Evolutionary conservation across 164 flowering plant genomes (phyloP).

Genomic region (Nelumbo lutea): DNA sequence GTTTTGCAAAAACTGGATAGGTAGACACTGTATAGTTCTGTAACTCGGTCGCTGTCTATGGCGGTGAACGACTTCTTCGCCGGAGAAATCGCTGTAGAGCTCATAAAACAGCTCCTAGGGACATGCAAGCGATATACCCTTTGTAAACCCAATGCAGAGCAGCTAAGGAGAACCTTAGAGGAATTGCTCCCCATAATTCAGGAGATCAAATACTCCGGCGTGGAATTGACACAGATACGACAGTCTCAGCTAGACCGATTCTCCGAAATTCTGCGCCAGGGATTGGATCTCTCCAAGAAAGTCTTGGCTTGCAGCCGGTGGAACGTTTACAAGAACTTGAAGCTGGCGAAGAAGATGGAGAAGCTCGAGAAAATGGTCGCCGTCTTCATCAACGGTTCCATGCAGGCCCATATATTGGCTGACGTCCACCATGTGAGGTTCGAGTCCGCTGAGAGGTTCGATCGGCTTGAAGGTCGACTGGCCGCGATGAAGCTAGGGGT

Average conservation of each 20-base stretch:
- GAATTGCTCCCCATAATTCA: slow-evolving; percentile 49
- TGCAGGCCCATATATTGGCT: slow-evolving; percentile 60
- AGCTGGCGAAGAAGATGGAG: slow-evolving; percentile 61
- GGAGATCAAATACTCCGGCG: slow-evolving; percentile 70
- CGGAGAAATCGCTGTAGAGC: slow-evolving; percentile 60
- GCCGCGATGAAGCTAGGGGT: slow-evolving; percentile 38
- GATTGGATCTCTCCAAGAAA: slow-evolving; percentile 42
- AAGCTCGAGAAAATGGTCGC: slow-evolving; percentile 43
- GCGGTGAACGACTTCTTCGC: slow-evolving; percentile 31
- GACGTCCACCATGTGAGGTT: slow-evolving; percentile 62
- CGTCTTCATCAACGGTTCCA: slow-evolving; percentile 31
- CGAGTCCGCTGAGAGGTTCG: slow-evolving; percentile 45
- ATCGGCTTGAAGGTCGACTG: slow-evolving; percentile 37
- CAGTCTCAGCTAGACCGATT: slow-evolving; percentile 50
- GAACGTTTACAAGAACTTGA: slow-evolving; percentile 60
- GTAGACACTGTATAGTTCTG: background rate
- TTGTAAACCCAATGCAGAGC: slow-evolving; percentile 45
- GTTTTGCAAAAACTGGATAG: too few relatives aligned
- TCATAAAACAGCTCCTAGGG: slow-evolving; percentile 35
- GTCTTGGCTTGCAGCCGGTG: slow-evolving; percentile 43
- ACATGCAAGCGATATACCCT: slow-evolving; percentile 31
- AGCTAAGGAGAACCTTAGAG: slow-evolving; percentile 26
- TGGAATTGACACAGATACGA: slow-evolving; percentile 49
- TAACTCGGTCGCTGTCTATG: background rate
- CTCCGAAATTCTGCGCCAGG: slow-evolving; percentile 33